Evolutionary conservation across 345 rosid genomes (phyloP), one percentile per base, ranked within the genome.

Genomic region (Acer saccharum): DNA sequence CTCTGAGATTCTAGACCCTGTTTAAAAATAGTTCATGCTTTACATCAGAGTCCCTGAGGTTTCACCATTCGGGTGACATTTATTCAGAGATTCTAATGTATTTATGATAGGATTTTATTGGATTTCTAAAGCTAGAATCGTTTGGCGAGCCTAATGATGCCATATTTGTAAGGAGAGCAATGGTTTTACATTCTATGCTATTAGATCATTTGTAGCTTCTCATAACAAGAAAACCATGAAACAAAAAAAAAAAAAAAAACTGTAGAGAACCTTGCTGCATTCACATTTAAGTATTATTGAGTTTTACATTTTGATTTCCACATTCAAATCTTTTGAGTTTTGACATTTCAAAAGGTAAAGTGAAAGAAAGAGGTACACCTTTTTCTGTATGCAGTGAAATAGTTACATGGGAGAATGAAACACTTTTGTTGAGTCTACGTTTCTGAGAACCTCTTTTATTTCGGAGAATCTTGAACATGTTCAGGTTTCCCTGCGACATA

Each of bases 401-500:
- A 55, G 43, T 72, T 65, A 78, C 57, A 72, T 5, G 58, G 46
- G 50, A 18, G 17, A 25, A 50, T 13, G 20, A 55, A 8, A 18
- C 7, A 8, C 16, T 17, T 46, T 20, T 29, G 29, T 20, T 29
- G 50, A 18, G 35, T 25, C 64, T 25, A 29, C 2, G 12, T 29
- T 21, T 62, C 39, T 29, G 2, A 62, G 68, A 18, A 44, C 25
- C 65, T 57, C 0, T 32, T 44, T 32, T 23, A 18, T 41, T 58
- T 72, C 32, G 73, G 65, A 48, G 79, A 71, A 43, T 86, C 80
- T 6, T 84, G 80, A 3, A 10, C 60, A 3, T 81, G 79, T 18
- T 83, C 87, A 10, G 77, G 81, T 10, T 74, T 64, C 20, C 87
- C 98, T 0, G 93, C 85, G 41, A 93, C 94, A 48, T 90, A 95